Evolutionary conservation across 345 rosid genomes (phyloP), one percentile per base, ranked within the genome.

Genomic region (Mercurialis annua): DNA sequence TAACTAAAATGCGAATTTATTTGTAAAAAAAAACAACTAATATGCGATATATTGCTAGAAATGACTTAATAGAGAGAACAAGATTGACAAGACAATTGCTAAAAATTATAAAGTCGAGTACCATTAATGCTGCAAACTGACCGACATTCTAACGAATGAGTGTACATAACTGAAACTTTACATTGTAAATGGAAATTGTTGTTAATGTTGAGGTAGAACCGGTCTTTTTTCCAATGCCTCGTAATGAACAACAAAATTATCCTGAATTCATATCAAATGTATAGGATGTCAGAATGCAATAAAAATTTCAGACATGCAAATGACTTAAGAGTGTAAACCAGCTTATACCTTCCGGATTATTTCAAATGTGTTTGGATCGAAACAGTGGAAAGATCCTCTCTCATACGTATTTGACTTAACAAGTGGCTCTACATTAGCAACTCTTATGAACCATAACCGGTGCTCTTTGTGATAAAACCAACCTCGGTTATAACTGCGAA

Each of bases 381-480:
- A 85, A 74, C 89, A 91, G 62, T 86, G 96, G 68, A 89, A 95
- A 38, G 97, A 85, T 65, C 90, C 97, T 81, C 96, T 85, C 84
- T 95, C 98, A 6, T 82, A 84, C 12, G 78, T 29, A 77, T 64
- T 71, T 44, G 92, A 74, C 78, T 86, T 95, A 18, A 89, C 98
- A 43, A 95, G 83, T 48, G 99, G 98, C 74, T 95, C 99, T 44
- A 89, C 79, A 38, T 76, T 80, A 44, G 85, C 78, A 20, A 79
- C 85, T 80, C 96, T 88, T 64, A 83, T 81, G 75, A 88, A 84
- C 99, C 99, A 95, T 40, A 72, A 27, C 56, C 84, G 83, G 38
- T 68, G 86, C 65, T 92, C 99, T 75, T 90, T 95, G 87, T 92
- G 96, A 75, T 90, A 92, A 73, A 95, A 81, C 99, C 99, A 95